These are phyloP conservation scores for Fabrea salina DNA, from an alignment of 169 alveolate genomes.

Conservation along the genomic window DNA sequence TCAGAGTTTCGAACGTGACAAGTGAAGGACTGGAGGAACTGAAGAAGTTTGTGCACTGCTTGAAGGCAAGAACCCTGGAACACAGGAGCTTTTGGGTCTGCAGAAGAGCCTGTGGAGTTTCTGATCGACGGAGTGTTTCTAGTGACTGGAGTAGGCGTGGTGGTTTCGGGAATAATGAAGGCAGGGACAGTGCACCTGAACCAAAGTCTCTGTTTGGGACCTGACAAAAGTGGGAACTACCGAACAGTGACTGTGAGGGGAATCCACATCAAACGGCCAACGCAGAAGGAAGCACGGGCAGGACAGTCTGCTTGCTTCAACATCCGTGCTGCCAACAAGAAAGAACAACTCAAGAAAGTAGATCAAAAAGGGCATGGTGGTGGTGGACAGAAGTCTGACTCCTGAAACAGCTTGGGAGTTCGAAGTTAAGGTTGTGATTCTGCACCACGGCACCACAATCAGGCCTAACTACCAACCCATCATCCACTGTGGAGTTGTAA, in stretches of 20 bases:
- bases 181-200: constrained; percentile 64
- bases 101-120: constrained; percentile 62
- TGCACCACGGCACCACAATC: constrained; percentile 79
- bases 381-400: constrained; percentile 49
- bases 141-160: constrained; percentile 77
- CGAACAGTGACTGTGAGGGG: constrained; percentile 62
- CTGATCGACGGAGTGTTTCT: constrained; percentile 57
- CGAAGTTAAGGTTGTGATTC: constrained; percentile 69
- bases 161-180: constrained; percentile 70
- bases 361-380: constrained; percentile 73
- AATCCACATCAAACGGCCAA: constrained; percentile 67
- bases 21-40: constrained; percentile 73
- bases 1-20: constrained; percentile 75
- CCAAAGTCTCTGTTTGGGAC: constrained; percentile 70
- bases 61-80: constrained; percentile 30
- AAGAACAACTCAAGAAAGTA: constrained; percentile 52
- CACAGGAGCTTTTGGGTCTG: constrained; percentile 40
- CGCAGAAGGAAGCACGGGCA: constrained; percentile 60
- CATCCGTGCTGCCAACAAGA: constrained; percentile 61
- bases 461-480: constrained; percentile 71
- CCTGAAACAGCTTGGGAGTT: constrained; percentile 60
- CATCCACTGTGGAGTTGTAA: constrained; percentile 75
- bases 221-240: constrained; percentile 64
- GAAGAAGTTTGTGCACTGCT: constrained; percentile 52
- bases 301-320: constrained; percentile 70